Evolutionary conservation across 140 eudicot species (phyloP).

Genomic region (Erigeron philadelphicus): DNA sequence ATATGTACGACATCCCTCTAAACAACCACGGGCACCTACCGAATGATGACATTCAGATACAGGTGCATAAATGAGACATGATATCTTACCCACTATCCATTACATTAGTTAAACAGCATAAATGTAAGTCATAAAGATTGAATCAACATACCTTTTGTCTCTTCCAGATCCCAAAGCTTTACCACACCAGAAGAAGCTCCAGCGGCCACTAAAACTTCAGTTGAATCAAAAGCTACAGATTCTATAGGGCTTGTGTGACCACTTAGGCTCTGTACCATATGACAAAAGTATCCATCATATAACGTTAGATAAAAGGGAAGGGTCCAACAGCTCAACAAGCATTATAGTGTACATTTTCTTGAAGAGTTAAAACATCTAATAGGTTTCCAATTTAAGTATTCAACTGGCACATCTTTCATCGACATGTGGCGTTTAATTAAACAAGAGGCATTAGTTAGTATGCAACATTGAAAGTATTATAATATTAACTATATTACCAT

Average conservation of each 20-base stretch:
- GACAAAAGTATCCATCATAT: slow-evolving; percentile 9
- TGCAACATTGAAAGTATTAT: too few species aligned
- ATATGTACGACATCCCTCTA: too few species aligned
- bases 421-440: too few species aligned
- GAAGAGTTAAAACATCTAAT: not conserved
- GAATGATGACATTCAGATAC: not conserved
- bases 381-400: not conserved
- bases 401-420: not conserved
- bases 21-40: too few species aligned
- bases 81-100: not conserved
- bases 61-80: not conserved
- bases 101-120: not conserved
- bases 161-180: slow-evolving; percentile 85
- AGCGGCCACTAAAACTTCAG: slow-evolving; percentile 74
- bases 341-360: not conserved
- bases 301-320: slow-evolving; percentile 8
- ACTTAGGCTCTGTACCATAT: slow-evolving; percentile 53
- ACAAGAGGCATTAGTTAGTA: too few species aligned
- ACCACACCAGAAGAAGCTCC: slow-evolving; percentile 86
- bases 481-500: too few species aligned
- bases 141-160: slow-evolving; percentile 59
- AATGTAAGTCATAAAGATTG: not conserved
- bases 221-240: slow-evolving; percentile 77
- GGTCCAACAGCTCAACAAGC: not conserved
- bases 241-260: slow-evolving; percentile 92